Conservation (phyloP, 2,329 filamentous ascomycete species). For the Sodiomyces alkalinus region DNA sequence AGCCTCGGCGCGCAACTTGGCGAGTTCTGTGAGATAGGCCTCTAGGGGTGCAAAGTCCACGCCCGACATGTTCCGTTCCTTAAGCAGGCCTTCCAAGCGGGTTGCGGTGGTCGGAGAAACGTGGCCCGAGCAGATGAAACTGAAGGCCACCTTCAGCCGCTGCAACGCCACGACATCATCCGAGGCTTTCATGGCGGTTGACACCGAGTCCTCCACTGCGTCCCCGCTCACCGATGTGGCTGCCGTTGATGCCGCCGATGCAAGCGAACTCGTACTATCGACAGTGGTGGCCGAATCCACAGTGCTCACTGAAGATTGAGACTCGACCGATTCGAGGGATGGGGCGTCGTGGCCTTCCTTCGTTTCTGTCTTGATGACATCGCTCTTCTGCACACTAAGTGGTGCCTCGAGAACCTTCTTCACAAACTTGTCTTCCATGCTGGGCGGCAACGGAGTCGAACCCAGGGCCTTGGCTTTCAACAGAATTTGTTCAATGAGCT, state of each 20-base stretch:
- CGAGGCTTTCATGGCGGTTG: slow-evolving; percentile 29
- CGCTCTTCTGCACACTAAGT: slow-evolving; percentile 50
- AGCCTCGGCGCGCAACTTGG: slow-evolving; percentile 55
- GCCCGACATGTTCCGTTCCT: slow-evolving; percentile 14
- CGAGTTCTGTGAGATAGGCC: slow-evolving; percentile 50
- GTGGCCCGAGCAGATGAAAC: slow-evolving; percentile 50
- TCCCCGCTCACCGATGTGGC: slow-evolving; percentile 27
- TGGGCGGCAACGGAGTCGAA: slow-evolving; percentile 51
- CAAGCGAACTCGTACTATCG: slow-evolving; percentile 17
- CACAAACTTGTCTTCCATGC: slow-evolving; percentile 77
- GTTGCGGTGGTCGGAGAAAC: slow-evolving; percentile 28
- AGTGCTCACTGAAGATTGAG: slow-evolving; percentile 24
- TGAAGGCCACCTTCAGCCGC: slow-evolving; percentile 46
- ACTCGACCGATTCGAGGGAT: slow-evolving; percentile 19
- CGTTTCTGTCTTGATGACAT: slow-evolving; percentile 19
- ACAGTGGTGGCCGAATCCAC: slow-evolving; percentile 17
- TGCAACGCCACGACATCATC: slow-evolving; percentile 41
- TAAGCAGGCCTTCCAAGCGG: slow-evolving; percentile 25
- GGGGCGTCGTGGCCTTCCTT: slow-evolving; percentile 1
- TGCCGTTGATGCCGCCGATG: slow-evolving; percentile 27
- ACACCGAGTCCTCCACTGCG: slow-evolving; percentile 16
- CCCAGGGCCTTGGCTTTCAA: slow-evolving; percentile 58
- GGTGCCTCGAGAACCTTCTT: slow-evolving; percentile 62
- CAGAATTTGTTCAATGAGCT: slow-evolving; percentile 50
- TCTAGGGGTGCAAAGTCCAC: slow-evolving; percentile 59